Conservation (phyloP, 1,284 basidiomycete species). For the Ceratobasidium sp. region DNA sequence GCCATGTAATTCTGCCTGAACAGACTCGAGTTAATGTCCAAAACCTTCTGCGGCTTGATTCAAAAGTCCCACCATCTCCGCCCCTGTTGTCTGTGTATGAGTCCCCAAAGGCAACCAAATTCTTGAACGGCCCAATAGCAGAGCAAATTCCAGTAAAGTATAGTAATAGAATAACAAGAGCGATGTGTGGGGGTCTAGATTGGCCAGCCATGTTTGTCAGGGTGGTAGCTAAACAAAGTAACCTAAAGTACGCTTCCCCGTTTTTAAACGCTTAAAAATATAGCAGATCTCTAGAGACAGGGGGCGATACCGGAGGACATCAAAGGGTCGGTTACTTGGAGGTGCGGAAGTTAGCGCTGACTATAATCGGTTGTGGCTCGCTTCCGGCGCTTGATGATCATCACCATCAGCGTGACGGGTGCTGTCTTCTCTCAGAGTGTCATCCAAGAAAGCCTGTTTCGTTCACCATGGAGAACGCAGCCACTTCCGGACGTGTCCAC, state of each 20-base stretch:
- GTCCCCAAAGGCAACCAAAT: slow-evolving; percentile 54
- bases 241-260: neutral
- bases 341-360: too few species aligned
- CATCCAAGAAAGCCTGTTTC: too few species aligned
- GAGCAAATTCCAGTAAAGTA: neutral
- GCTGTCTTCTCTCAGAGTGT: too few species aligned
- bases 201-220: slow-evolving; percentile 6
- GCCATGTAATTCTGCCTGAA: slow-evolving; percentile 37
- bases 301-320: too few species aligned
- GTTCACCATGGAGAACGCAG: too few species aligned
- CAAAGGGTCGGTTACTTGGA: too few species aligned
- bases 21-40: neutral
- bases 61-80: slow-evolving; percentile 46
- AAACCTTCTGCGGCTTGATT: neutral
- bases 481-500: too few species aligned
- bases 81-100: slow-evolving; percentile 58
- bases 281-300: too few species aligned
- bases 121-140: slow-evolving; percentile 18
- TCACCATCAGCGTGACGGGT: too few species aligned
- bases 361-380: too few species aligned
- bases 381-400: too few species aligned
- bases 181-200: neutral
- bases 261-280: too few species aligned
- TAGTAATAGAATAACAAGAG: neutral
- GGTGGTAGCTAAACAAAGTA: neutral